Evolutionary conservation across 2,329 filamentous ascomycete species (phyloP).

Genomic region (Lizonia empirigonia): DNA sequence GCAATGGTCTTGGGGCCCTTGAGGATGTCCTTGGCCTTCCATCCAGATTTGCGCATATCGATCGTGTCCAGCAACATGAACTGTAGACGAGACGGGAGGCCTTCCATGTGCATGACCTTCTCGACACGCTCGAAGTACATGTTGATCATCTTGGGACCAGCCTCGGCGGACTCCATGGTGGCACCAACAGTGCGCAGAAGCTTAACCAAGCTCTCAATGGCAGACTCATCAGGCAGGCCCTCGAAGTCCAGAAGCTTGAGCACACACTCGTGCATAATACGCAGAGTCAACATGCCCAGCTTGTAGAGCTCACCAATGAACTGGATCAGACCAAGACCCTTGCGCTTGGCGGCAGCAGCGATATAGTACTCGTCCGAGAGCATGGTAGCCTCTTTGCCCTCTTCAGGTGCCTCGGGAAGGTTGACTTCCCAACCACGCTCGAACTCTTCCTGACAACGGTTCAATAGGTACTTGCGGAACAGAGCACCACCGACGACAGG

Average conservation of each 20-base stretch:
- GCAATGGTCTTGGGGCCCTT: slow-evolving; percentile 98
- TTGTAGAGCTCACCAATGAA: slow-evolving; percentile 99
- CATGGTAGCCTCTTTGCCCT: slow-evolving; percentile 82
- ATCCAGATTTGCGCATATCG: slow-evolving; percentile 77
- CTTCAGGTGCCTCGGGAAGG: slow-evolving; percentile 75
- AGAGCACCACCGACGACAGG: slow-evolving; percentile 90
- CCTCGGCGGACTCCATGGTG: slow-evolving; percentile 79
- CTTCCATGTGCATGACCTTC: slow-evolving; percentile 75
- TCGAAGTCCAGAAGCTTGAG: slow-evolving; percentile 96
- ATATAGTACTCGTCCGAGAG: slow-evolving; percentile 96
- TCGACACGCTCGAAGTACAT: slow-evolving; percentile 91
- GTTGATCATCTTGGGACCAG: slow-evolving; percentile 85
- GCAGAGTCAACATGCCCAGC: slow-evolving; percentile 95
- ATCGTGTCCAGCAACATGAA: slow-evolving; percentile 98
- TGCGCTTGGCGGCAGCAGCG: slow-evolving; percentile 91
- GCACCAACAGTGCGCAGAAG: slow-evolving; percentile 88
- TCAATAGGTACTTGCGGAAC: slow-evolving; percentile 98
- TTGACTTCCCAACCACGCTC: slow-evolving; percentile 96
- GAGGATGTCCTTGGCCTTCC: slow-evolving; percentile 85
- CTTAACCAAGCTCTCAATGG: slow-evolving; percentile 94
- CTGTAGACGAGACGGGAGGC: slow-evolving; percentile 80
- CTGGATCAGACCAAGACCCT: slow-evolving; percentile 95
- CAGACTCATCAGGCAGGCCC: slow-evolving; percentile 89
- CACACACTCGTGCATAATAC: slow-evolving; percentile 99
- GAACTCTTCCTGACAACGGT: slow-evolving; percentile 98